Percentiles rank a stretch among this genome's conserved stretches.
Evolutionary conservation across 2,329 filamentous ascomycete species (phyloP).

Genomic region (Aureobasidium mangrovei): DNA sequence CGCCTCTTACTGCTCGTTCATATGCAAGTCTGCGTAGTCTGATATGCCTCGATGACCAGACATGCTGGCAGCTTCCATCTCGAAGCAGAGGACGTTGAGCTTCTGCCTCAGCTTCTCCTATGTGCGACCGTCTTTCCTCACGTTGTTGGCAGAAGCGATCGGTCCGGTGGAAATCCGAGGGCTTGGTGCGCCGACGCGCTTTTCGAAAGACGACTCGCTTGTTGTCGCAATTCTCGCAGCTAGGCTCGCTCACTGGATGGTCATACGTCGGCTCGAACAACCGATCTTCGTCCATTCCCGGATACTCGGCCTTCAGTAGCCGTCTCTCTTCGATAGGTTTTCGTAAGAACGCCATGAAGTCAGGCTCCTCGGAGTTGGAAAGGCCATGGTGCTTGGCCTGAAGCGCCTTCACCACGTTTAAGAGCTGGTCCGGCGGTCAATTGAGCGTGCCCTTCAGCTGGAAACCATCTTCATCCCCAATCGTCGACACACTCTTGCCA

Average conservation of each 20-base stretch:
- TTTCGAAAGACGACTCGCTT: background rate
- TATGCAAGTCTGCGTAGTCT: constrained; percentile 23
- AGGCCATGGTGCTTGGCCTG: background rate
- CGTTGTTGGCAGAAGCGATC: constrained; percentile 15
- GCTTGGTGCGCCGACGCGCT: background rate
- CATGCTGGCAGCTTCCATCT: constrained; percentile 24
- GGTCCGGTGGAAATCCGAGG: constrained; percentile 10
- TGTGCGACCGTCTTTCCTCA: constrained; percentile 9
- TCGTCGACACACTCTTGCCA: constrained; percentile 16
- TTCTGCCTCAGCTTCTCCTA: constrained; percentile 16
- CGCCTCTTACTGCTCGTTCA: constrained; percentile 20
- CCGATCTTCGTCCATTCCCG: background rate
- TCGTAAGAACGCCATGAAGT: background rate
- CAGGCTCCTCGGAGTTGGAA: background rate
- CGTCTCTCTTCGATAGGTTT: background rate
- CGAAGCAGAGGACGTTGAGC: constrained; percentile 19
- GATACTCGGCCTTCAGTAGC: background rate
- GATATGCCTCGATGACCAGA: constrained; percentile 21
- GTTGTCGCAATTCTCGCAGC: background rate
- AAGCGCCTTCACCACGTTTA: background rate
- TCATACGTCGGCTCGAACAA: constrained; percentile 1
- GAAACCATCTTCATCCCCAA: background rate
- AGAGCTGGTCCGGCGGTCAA: background rate
- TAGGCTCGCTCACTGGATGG: too few relatives aligned
- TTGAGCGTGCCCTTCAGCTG: background rate